Evolutionary conservation across 208 protist species (phyloP).

Genomic region (Crithidia acanthocephali): DNA sequence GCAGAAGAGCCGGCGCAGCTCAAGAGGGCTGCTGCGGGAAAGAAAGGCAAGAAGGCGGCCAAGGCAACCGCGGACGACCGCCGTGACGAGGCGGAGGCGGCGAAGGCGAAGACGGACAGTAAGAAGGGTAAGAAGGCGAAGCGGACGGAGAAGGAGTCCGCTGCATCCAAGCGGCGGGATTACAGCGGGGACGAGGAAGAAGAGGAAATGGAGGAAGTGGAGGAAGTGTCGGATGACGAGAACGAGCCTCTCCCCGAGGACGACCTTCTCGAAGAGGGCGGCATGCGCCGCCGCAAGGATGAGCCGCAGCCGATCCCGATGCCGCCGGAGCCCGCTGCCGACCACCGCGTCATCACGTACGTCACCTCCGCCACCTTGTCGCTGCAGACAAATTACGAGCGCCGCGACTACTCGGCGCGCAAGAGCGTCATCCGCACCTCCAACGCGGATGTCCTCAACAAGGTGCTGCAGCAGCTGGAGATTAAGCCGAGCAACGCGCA

Average conservation of each 20-base stretch:
- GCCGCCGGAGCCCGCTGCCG: conserved; percentile 66
- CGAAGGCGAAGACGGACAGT: not conserved
- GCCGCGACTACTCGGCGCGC: conserved; percentile 64
- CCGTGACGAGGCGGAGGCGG: conserved; percentile 9
- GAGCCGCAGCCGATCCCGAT: conserved; percentile 75
- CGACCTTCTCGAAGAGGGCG: conserved; percentile 11
- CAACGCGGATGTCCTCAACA: conserved; percentile 78
- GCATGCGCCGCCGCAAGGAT: conserved; percentile 45
- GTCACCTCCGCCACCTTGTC: conserved; percentile 93
- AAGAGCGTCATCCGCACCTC: conserved; percentile 85
- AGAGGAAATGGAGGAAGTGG: not conserved
- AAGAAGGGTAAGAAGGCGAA: conserved; percentile 25
- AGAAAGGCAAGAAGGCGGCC: conserved; percentile 12
- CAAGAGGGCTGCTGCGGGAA: conserved; percentile 2
- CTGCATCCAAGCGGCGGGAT: not conserved
- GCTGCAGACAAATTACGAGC: conserved; percentile 89
- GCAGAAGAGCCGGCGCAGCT: not conserved
- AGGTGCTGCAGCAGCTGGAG: conserved; percentile 70
- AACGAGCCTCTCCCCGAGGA: conserved; percentile 10
- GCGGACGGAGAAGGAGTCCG: not conserved
- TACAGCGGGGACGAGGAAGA: conserved; percentile 24
- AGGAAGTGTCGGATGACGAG: conserved; percentile 22
- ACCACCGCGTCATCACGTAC: conserved; percentile 79
- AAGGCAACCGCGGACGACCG: conserved; percentile 2
- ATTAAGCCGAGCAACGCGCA: conserved; percentile 75